These are phyloP conservation scores for Trichoderma sp. DNA, from an alignment of 2,329 filamentous ascomycete species.

Conservation along the genomic window DNA sequence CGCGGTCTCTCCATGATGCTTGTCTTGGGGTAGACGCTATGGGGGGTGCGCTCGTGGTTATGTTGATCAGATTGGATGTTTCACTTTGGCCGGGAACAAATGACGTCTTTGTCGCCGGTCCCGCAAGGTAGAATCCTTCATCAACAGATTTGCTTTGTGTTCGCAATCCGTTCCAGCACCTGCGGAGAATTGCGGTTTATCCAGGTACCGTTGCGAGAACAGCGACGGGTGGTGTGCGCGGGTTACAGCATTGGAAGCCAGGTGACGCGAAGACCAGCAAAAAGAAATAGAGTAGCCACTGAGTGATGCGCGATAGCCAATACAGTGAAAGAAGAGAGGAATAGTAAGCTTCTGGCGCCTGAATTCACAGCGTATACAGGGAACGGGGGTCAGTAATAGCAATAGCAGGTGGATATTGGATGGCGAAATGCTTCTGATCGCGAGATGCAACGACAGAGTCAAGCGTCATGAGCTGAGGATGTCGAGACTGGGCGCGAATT, in stretches of 20 bases:
- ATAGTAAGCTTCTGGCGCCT: too few species aligned
- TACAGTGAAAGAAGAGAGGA: neutral
- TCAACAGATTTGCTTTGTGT: neutral
- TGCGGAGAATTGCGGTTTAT: neutral
- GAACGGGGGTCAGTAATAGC: neutral
- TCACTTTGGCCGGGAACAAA: neutral
- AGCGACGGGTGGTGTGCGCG: neutral
- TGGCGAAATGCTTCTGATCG: neutral
- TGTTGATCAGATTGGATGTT: neutral
- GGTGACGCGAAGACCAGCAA: neutral
- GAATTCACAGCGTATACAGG: neutral
- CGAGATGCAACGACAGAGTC: neutral
- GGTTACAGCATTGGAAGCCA: neutral
- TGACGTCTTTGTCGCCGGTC: neutral
- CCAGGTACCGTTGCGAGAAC: neutral
- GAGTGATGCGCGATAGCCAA: neutral
- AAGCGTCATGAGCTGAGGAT: neutral
- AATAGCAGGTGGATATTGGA: neutral
- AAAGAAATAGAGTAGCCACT: neutral
- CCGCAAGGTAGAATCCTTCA: neutral
- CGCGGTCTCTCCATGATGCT: constrained; percentile 16
- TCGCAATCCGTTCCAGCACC: neutral
- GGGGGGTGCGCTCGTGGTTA: neutral
- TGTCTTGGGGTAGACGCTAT: neutral
- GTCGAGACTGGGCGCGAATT: constrained; percentile 9